Evolutionary conservation across 2,329 filamentous ascomycete genomes (phyloP).

Genomic region (Penicillium italicum): DNA sequence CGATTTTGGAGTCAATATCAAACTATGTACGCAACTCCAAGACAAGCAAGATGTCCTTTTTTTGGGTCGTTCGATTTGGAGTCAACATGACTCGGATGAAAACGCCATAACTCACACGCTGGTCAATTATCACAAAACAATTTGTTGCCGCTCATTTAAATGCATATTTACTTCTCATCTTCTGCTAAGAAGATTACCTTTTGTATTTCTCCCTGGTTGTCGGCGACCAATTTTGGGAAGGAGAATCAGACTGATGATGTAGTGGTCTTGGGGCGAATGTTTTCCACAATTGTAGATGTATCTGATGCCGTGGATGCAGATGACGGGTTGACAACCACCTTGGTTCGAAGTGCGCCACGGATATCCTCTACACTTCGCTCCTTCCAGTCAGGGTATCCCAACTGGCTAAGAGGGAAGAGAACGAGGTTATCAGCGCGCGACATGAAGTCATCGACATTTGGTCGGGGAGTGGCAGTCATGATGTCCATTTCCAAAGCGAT

Average conservation of each 20-base stretch:
- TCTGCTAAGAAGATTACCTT: constrained; percentile 21
- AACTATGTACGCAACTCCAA: background rate
- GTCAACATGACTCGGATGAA: constrained; percentile 15
- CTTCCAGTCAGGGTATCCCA: constrained; percentile 50
- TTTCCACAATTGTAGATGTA: constrained; percentile 23
- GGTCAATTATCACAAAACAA: constrained; percentile 15
- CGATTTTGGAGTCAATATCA: background rate
- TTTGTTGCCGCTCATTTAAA: constrained; percentile 12
- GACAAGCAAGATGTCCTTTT: constrained; percentile 4
- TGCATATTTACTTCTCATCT: constrained; percentile 1
- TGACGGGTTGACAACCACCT: constrained; percentile 26
- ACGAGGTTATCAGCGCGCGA: constrained; percentile 36
- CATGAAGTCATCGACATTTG: constrained; percentile 50
- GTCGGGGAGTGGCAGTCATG: constrained; percentile 58
- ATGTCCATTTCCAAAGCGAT: constrained; percentile 71
- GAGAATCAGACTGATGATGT: constrained; percentile 1
- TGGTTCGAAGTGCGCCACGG: constrained; percentile 39
- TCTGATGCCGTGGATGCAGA: constrained; percentile 19
- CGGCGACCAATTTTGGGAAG: background rate
- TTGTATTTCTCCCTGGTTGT: background rate
- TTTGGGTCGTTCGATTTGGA: constrained; percentile 3
- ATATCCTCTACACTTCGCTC: constrained; percentile 48
- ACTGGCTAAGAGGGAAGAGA: constrained; percentile 41
- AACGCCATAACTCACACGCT: constrained; percentile 30
- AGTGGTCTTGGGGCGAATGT: constrained; percentile 9